Evolutionary conservation across 1,284 basidiomycete species (phyloP).

Genomic region (Boletus sp.): DNA sequence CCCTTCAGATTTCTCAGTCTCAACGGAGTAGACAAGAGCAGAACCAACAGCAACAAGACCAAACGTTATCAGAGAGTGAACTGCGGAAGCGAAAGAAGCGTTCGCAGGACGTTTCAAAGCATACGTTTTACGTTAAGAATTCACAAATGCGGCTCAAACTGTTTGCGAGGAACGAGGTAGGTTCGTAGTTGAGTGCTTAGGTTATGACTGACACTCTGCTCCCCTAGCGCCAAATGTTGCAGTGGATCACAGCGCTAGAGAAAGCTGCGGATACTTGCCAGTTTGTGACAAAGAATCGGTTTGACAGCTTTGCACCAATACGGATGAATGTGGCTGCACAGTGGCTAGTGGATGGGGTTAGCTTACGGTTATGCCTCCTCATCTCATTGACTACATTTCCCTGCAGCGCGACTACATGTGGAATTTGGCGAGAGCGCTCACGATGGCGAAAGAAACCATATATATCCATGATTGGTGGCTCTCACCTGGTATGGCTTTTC

Average conservation of each 20-base stretch:
- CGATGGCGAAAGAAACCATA: slow-evolving; percentile 85
- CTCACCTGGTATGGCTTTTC: slow-evolving; percentile 57
- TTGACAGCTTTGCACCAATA: slow-evolving; percentile 93
- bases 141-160: slow-evolving; percentile 88
- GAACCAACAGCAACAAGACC: slow-evolving; percentile 23
- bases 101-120: slow-evolving; percentile 68
- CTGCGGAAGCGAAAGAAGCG: slow-evolving; percentile 43
- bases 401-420: slow-evolving; percentile 89
- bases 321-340: slow-evolving; percentile 91
- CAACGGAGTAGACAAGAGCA: slow-evolving; percentile 25
- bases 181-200: neutral
- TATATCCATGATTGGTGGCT: slow-evolving; percentile 98
- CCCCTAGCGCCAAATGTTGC: slow-evolving; percentile 86
- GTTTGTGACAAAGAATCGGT: slow-evolving; percentile 82
- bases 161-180: slow-evolving; percentile 83
- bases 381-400: neutral
- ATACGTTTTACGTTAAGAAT: slow-evolving; percentile 93
- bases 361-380: slow-evolving; percentile 25
- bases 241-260: slow-evolving; percentile 94
- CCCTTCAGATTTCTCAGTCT: slow-evolving; percentile 35
- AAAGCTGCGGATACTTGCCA: slow-evolving; percentile 74
- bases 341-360: slow-evolving; percentile 97
- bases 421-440: slow-evolving; percentile 93
- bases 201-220: slow-evolving; percentile 2
- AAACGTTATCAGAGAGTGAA: slow-evolving; percentile 27